A percentile compares a stretch with the other conserved stretches of the same genome.
phyloP scores from a whole-genome alignment of 2,329 filamentous ascomycete genomes.

The Iodosphaeria phyllophila region DNA sequence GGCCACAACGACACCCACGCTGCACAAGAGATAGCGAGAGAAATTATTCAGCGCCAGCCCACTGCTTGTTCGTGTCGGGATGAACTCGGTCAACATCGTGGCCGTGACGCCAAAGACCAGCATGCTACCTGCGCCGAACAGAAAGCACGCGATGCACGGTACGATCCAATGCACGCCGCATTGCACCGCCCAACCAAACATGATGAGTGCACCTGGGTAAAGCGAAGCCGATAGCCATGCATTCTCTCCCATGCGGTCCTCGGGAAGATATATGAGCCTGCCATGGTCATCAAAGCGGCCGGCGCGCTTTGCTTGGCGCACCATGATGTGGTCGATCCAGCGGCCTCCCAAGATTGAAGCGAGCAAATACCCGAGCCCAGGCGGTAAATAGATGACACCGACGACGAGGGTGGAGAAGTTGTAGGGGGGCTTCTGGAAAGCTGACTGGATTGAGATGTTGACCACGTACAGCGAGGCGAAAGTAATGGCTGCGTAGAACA shows the following conservation, averaged over 20 bases:
- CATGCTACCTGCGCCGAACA: slow-evolving; percentile 64
- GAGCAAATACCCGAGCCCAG: slow-evolving; percentile 51
- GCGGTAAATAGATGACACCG: slow-evolving; percentile 58
- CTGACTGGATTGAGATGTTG: slow-evolving; percentile 58
- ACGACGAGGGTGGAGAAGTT: slow-evolving; percentile 47
- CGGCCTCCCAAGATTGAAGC: slow-evolving; percentile 50
- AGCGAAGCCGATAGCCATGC: slow-evolving; percentile 55
- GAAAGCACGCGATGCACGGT: slow-evolving; percentile 44
- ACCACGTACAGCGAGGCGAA: slow-evolving; percentile 60
- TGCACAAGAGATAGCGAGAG: slow-evolving; percentile 58
- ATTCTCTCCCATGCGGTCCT: slow-evolving; percentile 70
- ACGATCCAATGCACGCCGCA: slow-evolving; percentile 47
- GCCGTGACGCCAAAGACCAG: slow-evolving; percentile 55
- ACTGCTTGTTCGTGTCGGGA: slow-evolving; percentile 49
- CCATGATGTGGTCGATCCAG: slow-evolving; percentile 72
- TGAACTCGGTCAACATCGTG: slow-evolving; percentile 73
- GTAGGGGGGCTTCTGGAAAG: slow-evolving; percentile 49
- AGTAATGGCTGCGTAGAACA: slow-evolving; percentile 54
- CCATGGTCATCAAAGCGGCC: slow-evolving; percentile 48
- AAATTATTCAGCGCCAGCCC: slow-evolving; percentile 72
- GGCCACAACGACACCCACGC: slow-evolving; percentile 49
- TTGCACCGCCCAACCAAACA: slow-evolving; percentile 58
- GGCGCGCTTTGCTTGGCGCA: slow-evolving; percentile 48
- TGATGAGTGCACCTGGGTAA: slow-evolving; percentile 51
- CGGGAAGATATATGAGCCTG: slow-evolving; percentile 47